Base-by-base conservation (phyloP, 1,284 basidiomycete genomes). In the Cutaneotrichosporon cavernicola region DNA sequence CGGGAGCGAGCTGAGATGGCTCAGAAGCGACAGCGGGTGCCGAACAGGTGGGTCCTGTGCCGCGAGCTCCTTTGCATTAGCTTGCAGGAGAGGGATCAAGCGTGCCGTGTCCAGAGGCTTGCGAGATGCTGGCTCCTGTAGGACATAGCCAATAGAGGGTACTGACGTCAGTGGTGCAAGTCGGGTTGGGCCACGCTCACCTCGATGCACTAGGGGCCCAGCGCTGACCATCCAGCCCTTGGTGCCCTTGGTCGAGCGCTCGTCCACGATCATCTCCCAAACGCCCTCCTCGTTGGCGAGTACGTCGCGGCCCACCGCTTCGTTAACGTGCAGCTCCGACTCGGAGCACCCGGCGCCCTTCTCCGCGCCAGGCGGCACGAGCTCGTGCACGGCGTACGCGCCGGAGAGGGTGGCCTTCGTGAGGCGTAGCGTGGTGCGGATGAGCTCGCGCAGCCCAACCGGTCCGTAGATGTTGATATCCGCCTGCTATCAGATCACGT, bases 381-480 rank as follows among this genome's bases (percentile, higher is more conserved):
- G 84, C 76, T 96, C 93, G 76, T 96, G 91, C 0, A 93, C 90
- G 21, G 85, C 86, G 72, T 89, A 95, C 14, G 84, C 86, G 32
- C 89, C 87, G 0, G 84, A 81, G 2, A 89, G 86, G 43, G 81
- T 84, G 4, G 87, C 87, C 50, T 86, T 81, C 0, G 92, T 93
- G 77, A 91, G 84, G 46, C 84, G 83, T 65, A 95, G 83, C 50
- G 86, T 87, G 43, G 85, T 85, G 40, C 93, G 88, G 22, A 96
- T 81, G 76, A 95, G 89, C 30, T 83, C 80, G 47, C 93, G 87
- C n/a, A 95, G 81, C 13, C 92, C 92, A 3, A 86, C 85, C 0
- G 92, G 92, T 0, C 92, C 92, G 72, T 89, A 95, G 38, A 96
- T 85, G 63, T 94, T 87, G 50, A 95, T 81, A 52, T 82, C 84